Base-by-base conservation (phyloP, 1,284 basidiomycete genomes). In the Microbotryum lychnidis-dioicae region DNA sequence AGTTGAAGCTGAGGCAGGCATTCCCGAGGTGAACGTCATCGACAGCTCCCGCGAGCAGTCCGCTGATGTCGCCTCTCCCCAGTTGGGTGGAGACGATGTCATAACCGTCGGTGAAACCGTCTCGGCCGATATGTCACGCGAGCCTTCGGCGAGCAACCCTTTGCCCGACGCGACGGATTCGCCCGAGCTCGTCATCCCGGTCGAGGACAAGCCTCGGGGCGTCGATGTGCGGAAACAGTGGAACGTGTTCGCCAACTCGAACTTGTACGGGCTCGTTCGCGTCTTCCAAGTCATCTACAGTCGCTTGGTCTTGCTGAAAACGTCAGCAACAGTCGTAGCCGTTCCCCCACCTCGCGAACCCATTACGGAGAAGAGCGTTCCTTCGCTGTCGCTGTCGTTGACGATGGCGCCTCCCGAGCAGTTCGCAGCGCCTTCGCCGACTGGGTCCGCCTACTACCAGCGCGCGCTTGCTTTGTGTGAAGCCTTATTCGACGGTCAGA, bases 401-500 rank as follows among this genome's bases (percentile, higher is more conserved):
- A 79, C 80, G 18, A 75, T 78, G 61, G 76, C 69, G 81, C 86
- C 80, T 79, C 25, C 49, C n/a, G 44, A 37, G 49, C 52, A 57
- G 37, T 31, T 48, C n/a, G 29, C 44, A 45, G 29, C 50, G 6
- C 61, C 61, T 7, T 51, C 50, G 7, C 54, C 57, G 10, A 50
- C 57, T 44, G 51, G 56, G 58, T 78, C 80, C 3, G 75, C 80
- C n/a, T 85, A 91, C 67, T 97, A 97, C 77, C 80, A 85, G 76
- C 91, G 93, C 72, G 80, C 96, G 52, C 80, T 97, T 50, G 89
- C 87, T 64, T 86, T 91, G n/a, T 89, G 88, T 74, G 92, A 96
- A 77, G 89, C 90, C 78, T 76, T 96, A 54, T 97, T 97, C 72
- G 90, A 92, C 71, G 87, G 83, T 64, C 92, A 97, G 73, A 80